A percentile compares a stretch with the other conserved stretches of the same genome.
Evolutionary conservation across 2,329 filamentous ascomycete species (phyloP).

Genomic region (Aotearoamyces nothofagi): DNA sequence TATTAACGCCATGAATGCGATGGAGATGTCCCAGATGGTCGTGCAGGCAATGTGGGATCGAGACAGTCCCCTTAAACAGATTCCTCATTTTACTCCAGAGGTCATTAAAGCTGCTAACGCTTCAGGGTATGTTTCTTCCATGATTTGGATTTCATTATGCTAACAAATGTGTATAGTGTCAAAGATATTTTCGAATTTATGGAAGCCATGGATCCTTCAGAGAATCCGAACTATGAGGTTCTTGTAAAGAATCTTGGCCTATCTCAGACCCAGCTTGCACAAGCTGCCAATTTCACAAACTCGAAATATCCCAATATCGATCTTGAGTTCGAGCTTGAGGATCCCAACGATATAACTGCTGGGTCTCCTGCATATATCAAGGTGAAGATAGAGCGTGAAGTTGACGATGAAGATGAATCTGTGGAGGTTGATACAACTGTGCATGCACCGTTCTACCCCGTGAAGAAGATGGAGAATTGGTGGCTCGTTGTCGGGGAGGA

Average conservation of each 20-base stretch:
- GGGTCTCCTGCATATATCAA: constrained; percentile 71
- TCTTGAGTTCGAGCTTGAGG: constrained; percentile 73
- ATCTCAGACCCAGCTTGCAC: constrained; percentile 64
- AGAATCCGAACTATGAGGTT: constrained; percentile 67
- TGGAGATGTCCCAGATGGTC: constrained; percentile 99
- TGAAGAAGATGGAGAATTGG: constrained; percentile 92
- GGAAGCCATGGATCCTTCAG: constrained; percentile 94
- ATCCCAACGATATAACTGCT: constrained; percentile 64
- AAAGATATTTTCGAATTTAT: constrained; percentile 96
- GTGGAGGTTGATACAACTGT: constrained; percentile 67
- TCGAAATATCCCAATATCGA: constrained; percentile 92
- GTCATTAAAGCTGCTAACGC: constrained; percentile 71
- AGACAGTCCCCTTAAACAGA: constrained; percentile 92
- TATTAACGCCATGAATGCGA: constrained; percentile 92
- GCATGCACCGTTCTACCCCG: constrained; percentile 89
- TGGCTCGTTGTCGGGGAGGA: constrained; percentile 96
- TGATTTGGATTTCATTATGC: constrained; percentile 7
- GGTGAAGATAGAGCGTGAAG: constrained; percentile 71
- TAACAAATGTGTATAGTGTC: constrained; percentile 38
- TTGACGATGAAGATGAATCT: constrained; percentile 53
- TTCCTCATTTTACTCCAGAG: constrained; percentile 80
- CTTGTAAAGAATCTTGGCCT: constrained; percentile 69
- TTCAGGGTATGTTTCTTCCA: constrained; percentile 42
- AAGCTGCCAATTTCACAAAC: constrained; percentile 93
- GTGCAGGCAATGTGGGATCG: constrained; percentile 99